Base-by-base conservation (phyloP, 139 green algal species). In the Zygnema circumcarinatum region DNA sequence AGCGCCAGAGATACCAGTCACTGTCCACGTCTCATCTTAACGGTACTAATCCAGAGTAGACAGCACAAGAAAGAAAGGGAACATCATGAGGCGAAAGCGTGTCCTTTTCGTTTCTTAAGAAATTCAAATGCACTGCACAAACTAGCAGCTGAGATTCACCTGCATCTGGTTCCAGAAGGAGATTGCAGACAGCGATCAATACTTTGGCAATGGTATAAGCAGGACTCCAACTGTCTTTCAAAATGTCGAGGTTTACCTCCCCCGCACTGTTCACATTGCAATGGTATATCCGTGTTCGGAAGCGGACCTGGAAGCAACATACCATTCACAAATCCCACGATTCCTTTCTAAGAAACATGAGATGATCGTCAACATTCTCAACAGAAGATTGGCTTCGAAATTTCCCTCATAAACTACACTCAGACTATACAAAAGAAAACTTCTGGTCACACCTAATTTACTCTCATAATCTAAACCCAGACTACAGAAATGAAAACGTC, bases 181-280 rank as follows among this genome's bases (percentile, higher is more conserved):
- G 93, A 2, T 96, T 98, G 87, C 94, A 98, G 84, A 99, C 97
- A 52, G 95, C 98, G 84, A 98, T 92, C 85, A 99, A 92, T 41
- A 99, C 96, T 93, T 98, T 98, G 29, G 94, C 97, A 53, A 99
- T 98, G 41, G 97, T 99, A 0, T 98, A 92, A 2, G 97, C 97
- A 20, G 97, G 97, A 82, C 93, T 97, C 97, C 97, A 99, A 90
- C 98, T 95, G 83, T 99, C 97, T 91, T 99, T 98, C n/a, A 99
- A 90, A 73, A 99, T 98, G 80, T 99, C 97, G 35, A 99, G 92
- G 92, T 96, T 98, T 80, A 99, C 98, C 89, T 89, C 94, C 22
- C 97, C 97, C 90, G 35, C 3, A n/a, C 92, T 96, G 92, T 98
- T 98, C 39, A 99, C 93, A 92, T 99, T 99, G 40, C 97, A 97